Evolutionary conservation across 2,329 filamentous ascomycete genomes (phyloP).

Genomic region (Fusarium sp.): DNA sequence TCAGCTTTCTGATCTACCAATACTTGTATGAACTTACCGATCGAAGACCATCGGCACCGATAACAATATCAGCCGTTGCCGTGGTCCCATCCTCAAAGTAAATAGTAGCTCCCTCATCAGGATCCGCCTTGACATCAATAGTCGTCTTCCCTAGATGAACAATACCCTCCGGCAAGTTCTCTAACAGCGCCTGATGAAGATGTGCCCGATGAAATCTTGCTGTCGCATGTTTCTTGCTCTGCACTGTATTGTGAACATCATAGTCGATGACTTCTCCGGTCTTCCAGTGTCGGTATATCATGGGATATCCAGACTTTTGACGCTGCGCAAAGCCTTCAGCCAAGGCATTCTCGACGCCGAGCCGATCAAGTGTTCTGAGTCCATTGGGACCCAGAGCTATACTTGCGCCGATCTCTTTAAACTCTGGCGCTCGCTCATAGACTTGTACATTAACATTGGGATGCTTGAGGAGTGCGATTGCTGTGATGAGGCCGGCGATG

Average conservation of each 20-base stretch:
- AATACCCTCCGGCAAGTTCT: background rate
- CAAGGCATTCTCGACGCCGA: background rate
- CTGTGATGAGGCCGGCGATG: slow-evolving; percentile 59
- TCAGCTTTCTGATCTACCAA: background rate
- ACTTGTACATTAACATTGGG: slow-evolving; percentile 56
- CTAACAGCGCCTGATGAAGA: slow-evolving; percentile 46
- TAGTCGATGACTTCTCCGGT: background rate
- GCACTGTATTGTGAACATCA: background rate
- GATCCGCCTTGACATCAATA: slow-evolving; percentile 32
- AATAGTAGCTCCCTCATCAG: slow-evolving; percentile 54
- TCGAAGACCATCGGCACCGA: slow-evolving; percentile 59
- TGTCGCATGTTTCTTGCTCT: background rate
- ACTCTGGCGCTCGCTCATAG: slow-evolving; percentile 58
- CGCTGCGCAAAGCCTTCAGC: background rate
- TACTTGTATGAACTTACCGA: background rate
- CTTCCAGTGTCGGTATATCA: background rate
- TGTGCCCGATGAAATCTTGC: background rate
- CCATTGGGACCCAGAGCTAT: slow-evolving; percentile 63
- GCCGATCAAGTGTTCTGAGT: slow-evolving; percentile 53
- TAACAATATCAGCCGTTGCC: slow-evolving; percentile 56
- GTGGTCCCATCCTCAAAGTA: slow-evolving; percentile 59
- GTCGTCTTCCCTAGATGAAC: background rate
- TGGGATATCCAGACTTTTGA: background rate
- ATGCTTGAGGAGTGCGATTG: slow-evolving; percentile 55
- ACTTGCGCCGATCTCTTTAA: slow-evolving; percentile 47